Conservation (phyloP, 768 basidiomycete species). For the Boletus vinaceobasis region DNA sequence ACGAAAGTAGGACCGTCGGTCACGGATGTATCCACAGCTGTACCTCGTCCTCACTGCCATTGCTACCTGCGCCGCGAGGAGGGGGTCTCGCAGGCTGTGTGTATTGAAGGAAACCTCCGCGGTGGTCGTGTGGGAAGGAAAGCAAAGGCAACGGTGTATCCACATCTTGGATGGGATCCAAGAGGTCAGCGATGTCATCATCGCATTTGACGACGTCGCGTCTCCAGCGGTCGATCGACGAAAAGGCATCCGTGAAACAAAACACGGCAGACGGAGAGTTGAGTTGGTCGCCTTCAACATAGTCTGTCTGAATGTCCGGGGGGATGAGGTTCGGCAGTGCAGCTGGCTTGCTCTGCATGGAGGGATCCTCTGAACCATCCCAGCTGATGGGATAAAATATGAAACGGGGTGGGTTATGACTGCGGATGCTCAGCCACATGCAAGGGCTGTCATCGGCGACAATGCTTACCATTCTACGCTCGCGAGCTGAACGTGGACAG, state of each 20-base stretch:
- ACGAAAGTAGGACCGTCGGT: background rate
- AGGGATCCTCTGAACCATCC: slow-evolving; percentile 19
- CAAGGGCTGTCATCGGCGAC: background rate
- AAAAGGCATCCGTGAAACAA: slow-evolving; percentile 19
- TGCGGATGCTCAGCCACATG: background rate
- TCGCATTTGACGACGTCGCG: slow-evolving; percentile 10
- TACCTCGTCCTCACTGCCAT: slow-evolving; percentile 10
- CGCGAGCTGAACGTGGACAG: slow-evolving; percentile 16
- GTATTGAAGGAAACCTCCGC: background rate
- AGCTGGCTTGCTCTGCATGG: slow-evolving; percentile 23
- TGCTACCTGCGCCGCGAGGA: background rate
- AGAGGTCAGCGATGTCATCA: slow-evolving; percentile 3
- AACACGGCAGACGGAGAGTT: slow-evolving; percentile 20
- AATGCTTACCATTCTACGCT: slow-evolving; percentile 13
- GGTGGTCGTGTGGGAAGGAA: slow-evolving; percentile 5
- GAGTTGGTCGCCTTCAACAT: slow-evolving; percentile 37
- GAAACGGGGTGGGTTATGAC: slow-evolving; percentile 19
- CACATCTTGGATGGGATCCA: slow-evolving; percentile 17
- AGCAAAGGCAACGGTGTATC: slow-evolving; percentile 9
- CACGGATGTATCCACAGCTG: slow-evolving; percentile 15
- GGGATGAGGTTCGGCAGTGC: background rate
- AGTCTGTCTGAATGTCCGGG: background rate
- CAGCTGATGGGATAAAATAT: slow-evolving; percentile 28
- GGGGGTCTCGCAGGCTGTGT: background rate
- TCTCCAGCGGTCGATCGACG: slow-evolving; percentile 24